Evolutionary conservation across 2,329 filamentous ascomycete genomes (phyloP).

Genomic region (Leptodontidium sp.): DNA sequence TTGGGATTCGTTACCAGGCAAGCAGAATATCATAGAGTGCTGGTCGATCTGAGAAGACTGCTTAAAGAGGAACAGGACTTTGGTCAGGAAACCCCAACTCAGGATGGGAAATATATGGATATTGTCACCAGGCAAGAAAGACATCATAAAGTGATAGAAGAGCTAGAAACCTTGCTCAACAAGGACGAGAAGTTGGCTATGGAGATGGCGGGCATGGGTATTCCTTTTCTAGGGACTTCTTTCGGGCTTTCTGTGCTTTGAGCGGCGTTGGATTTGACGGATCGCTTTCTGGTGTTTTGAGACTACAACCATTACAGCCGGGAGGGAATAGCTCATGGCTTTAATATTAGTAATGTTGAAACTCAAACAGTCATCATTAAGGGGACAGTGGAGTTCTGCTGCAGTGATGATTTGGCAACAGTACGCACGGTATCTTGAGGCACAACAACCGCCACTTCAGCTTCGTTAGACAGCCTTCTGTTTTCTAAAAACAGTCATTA

Average conservation of each 20-base stretch:
- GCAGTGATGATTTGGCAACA: too few species aligned
- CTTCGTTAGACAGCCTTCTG: too few species aligned
- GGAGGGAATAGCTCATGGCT: too few species aligned
- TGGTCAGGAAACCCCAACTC: too few species aligned
- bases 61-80: too few species aligned
- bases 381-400: too few species aligned
- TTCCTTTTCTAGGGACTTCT: not conserved
- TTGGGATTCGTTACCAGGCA: not conserved
- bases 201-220: not conserved
- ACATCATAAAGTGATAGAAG: not conserved
- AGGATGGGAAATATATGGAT: too few species aligned
- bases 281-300: too few species aligned
- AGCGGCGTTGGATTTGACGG: not conserved
- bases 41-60: too few species aligned
- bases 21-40: not conserved
- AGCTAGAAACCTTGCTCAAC: not conserved
- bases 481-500: not conserved
- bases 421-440: too few species aligned
- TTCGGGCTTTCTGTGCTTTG: not conserved
- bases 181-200: not conserved
- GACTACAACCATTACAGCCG: too few species aligned
- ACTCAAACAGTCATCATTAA: not conserved
- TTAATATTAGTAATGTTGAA: too few species aligned
- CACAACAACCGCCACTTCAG: not conserved
- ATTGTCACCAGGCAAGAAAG: not conserved